phyloP scores from a whole-genome alignment of 2,329 filamentous ascomycete genomes.

The Aspergillus chevalieri region DNA sequence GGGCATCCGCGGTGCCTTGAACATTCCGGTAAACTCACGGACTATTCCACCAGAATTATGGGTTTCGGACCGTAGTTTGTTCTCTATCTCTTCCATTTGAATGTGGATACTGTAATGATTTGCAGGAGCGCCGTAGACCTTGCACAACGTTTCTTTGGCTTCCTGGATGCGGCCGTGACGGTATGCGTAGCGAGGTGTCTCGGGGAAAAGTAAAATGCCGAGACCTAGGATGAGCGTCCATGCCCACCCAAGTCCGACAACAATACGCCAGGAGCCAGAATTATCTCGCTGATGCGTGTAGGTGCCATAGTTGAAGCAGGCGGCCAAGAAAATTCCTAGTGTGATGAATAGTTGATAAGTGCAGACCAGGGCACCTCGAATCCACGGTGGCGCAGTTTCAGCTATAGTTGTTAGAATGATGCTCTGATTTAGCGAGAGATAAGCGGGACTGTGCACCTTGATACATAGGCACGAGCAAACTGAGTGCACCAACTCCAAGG shows the following conservation, averaged over 20 bases:
- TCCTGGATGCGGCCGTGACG: conserved; percentile 48
- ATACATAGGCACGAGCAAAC: conserved; percentile 42
- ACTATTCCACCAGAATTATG: conserved; percentile 28
- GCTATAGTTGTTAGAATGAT: not conserved
- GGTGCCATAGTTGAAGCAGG: conserved; percentile 43
- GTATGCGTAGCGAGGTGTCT: conserved; percentile 55
- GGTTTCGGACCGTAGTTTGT: conserved; percentile 50
- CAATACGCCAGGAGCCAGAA: conserved; percentile 44
- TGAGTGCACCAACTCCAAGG: conserved; percentile 39
- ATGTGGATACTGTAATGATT: conserved; percentile 48
- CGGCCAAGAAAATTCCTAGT: conserved; percentile 41
- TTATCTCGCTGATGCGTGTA: not conserved
- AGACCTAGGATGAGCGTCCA: conserved; percentile 50
- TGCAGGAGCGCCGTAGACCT: conserved; percentile 48
- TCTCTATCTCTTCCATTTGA: conserved; percentile 51
- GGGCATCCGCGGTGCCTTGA: conserved; percentile 38
- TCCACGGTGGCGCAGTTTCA: not conserved
- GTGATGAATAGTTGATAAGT: conserved; percentile 46
- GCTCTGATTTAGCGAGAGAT: not conserved
- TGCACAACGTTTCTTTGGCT: conserved; percentile 47
- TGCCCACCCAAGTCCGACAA: conserved; percentile 53
- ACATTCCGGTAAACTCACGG: conserved; percentile 20
- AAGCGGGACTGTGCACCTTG: conserved; percentile 28
- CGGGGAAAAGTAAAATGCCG: conserved; percentile 51
- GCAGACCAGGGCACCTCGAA: conserved; percentile 13